phyloP scores from a whole-genome alignment of 139 green algal genomes.

The Micractinium conductrix region DNA sequence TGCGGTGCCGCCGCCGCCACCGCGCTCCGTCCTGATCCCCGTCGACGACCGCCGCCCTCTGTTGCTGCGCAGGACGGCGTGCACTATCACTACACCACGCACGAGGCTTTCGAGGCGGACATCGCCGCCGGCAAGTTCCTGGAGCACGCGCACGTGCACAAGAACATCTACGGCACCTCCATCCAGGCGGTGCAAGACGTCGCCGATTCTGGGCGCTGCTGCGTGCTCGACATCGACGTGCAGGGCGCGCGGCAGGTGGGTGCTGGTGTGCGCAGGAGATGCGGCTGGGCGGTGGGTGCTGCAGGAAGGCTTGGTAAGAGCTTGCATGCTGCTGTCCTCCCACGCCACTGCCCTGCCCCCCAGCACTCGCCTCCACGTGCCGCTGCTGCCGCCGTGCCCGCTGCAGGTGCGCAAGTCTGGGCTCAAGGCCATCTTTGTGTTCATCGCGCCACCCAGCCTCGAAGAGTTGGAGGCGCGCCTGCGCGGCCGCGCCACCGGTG shows the following conservation, averaged over 20 bases:
- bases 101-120: constrained; percentile 75
- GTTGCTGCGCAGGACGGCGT: constrained; percentile 70
- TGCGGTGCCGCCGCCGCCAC: not conserved
- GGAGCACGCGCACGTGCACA: constrained; percentile 88
- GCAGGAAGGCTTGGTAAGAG: not conserved
- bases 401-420: constrained; percentile 50
- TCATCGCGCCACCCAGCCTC: constrained; percentile 79
- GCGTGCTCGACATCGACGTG: constrained; percentile 90
- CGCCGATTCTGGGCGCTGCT: constrained; percentile 62
- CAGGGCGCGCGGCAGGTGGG: constrained; percentile 63
- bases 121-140: constrained; percentile 79
- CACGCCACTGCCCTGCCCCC: no score
- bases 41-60: not conserved
- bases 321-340: no score
- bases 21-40: not conserved
- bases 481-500: constrained; percentile 70
- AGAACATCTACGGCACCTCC: constrained; percentile 88
- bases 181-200: constrained; percentile 70
- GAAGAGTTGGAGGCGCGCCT: constrained; percentile 81
- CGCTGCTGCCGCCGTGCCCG: not conserved
- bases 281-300: not conserved
- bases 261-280: no score
- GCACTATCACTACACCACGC: constrained; percentile 85
- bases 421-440: constrained; percentile 82
- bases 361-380: not conserved